phyloP scores from a whole-genome alignment of 2,329 filamentous ascomycete species.

The Phoma sp. region DNA sequence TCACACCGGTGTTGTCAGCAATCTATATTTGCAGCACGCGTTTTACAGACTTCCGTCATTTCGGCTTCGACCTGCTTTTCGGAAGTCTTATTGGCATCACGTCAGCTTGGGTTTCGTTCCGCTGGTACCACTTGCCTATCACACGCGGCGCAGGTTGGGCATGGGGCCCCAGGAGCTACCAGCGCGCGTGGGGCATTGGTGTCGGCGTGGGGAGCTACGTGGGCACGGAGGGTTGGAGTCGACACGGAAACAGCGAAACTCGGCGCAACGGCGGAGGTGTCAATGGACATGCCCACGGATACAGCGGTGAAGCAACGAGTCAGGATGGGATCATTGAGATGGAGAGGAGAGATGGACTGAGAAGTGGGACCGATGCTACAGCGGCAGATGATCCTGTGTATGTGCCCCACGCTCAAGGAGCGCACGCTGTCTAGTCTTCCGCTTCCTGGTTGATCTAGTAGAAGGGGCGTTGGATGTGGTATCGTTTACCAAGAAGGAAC shows the following conservation, averaged over 20 bases:
- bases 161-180: constrained; percentile 77
- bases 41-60: constrained; percentile 87
- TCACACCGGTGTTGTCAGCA: constrained; percentile 74
- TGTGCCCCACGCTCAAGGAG: constrained; percentile 3
- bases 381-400: constrained; percentile 5
- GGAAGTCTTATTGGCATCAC: constrained; percentile 80
- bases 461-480: no score
- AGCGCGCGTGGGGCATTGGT: constrained; percentile 79
- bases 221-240: constrained; percentile 54
- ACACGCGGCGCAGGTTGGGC: constrained; percentile 82
- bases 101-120: constrained; percentile 75
- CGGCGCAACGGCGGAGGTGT: constrained; percentile 7
- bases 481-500: background rate
- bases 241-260: constrained; percentile 18
- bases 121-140: constrained; percentile 85
- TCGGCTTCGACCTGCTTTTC: constrained; percentile 89
- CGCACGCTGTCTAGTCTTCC: constrained; percentile 4
- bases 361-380: constrained; percentile 1
- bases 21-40: constrained; percentile 85
- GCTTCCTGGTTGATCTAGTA: background rate
- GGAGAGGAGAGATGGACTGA: constrained; percentile 10
- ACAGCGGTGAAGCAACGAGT: constrained; percentile 10
- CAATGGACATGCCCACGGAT: constrained; percentile 4
- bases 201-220: constrained; percentile 61
- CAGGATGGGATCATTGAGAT: constrained; percentile 19